Conservation (phyloP, 768 basidiomycete species). For the Mrakia hoshinonis region DNA sequence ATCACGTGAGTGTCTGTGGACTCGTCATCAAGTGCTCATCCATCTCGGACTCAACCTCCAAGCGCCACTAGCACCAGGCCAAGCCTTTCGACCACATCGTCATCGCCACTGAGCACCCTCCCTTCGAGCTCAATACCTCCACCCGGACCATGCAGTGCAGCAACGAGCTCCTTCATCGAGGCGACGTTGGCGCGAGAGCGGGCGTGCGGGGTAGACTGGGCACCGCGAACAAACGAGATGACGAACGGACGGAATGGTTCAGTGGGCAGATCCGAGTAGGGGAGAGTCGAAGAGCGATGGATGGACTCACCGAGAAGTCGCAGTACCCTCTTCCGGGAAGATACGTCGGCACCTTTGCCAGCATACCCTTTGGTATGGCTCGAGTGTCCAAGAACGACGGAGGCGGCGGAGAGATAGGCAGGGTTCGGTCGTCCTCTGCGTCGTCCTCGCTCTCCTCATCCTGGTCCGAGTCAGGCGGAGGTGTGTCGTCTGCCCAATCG, state of each 20-base stretch:
- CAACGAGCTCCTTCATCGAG: constrained; percentile 31
- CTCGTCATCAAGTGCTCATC: too few relatives aligned
- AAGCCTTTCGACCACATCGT: not conserved
- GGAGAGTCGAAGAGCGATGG: too few relatives aligned
- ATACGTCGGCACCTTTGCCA: constrained; percentile 27
- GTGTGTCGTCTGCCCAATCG: not conserved
- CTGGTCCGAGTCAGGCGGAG: constrained; percentile 7
- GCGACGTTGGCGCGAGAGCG: not conserved
- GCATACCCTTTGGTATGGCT: constrained; percentile 29
- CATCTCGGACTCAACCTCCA: not conserved
- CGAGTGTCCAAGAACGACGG: constrained; percentile 38
- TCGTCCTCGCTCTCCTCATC: constrained; percentile 32
- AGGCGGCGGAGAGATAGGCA: constrained; percentile 38
- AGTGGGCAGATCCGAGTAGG: not conserved
- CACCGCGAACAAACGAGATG: constrained; percentile 26
- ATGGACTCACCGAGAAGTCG: constrained; percentile 28
- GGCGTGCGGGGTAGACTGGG: constrained; percentile 17
- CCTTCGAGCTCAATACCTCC: not conserved
- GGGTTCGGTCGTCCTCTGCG: constrained; percentile 28
- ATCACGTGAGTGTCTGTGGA: too few relatives aligned
- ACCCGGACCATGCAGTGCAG: constrained; percentile 23
- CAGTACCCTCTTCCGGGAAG: constrained; percentile 27
- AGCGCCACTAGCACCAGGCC: constrained; percentile 4
- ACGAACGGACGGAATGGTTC: not conserved
- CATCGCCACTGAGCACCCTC: constrained; percentile 2